Evolutionary conservation across 2,329 filamentous ascomycete genomes (phyloP), one percentile per base, ranked within the genome.

Genomic region (Neofusicoccum kwambonambiense): DNA sequence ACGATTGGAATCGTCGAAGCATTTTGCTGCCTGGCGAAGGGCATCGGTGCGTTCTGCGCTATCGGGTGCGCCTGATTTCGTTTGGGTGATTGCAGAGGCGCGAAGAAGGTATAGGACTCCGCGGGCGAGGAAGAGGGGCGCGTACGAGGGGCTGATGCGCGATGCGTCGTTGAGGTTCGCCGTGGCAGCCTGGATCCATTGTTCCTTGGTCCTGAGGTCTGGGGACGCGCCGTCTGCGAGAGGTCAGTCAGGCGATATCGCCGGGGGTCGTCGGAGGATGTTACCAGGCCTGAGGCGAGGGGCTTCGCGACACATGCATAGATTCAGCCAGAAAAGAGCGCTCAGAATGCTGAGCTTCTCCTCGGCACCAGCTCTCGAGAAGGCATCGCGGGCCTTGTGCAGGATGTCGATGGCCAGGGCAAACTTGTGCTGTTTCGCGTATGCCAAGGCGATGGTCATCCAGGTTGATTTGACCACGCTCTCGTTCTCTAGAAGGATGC

Each of bases 381-480:
- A 87, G 70, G 90, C 91, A 67, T 86, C 84, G 70, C 92, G 83
- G 56, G 91, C 92, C 72, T 91, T 90, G 57, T 89, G 87, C 70
- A 90, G 78, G 63, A 90, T 87, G 67, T 89, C 87, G 67, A 90
- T 86, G 60, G 87, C 88, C 80, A 95, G 91, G 74, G 97, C 93
- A 67, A 95, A 87, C 80, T 96, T 96, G 74, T 90, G 89, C 80
- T 97, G 92, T 81, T 98, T 99, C 45, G 95, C 94, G 75, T 99
- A 99, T 54, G 94, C 94, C 66, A 98, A 84, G 47, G 96, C 91
- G 69, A 98, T 95, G n/a, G 92, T 94, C 84, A 99, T 94, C 96
- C 96, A 99, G 71, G 96, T 96, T 61, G 89, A 92, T 72, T 94
- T 93, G 42, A 92, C 90, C 15, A 93, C 93, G 73, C 90, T 89